Base-by-base conservation (phyloP, 495 filamentous ascomycete genomes). In the Xylaria longipes region DNA sequence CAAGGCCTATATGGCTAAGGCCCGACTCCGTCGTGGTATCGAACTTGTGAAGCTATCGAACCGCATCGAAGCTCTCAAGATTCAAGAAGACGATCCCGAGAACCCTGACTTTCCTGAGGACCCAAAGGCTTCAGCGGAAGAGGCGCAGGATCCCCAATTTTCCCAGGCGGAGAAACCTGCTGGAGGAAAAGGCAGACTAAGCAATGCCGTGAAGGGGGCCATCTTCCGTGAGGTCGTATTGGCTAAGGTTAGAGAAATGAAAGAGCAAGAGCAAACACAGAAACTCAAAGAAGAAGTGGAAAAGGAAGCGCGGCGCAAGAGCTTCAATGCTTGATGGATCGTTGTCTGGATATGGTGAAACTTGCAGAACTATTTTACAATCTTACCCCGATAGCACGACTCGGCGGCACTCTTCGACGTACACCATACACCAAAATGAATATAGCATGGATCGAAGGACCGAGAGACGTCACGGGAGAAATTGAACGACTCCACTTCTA, bases 141-240 rank as follows among this genome's bases (percentile, higher is more conserved):
- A 80, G 1, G 72, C 76, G 56, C 79, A 79, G 65, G 71, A 41
- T 14, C 70, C 71, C 52, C 71, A 71, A 2, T 76, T 78, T 54
- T 48, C 74, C 17, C 14, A 76, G 12, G 73, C 69, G 15, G 75
- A 75, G 33, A 71, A 72, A 25, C 46, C 54, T 8, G 78, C 76
- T n/a, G 25, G 57, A 29, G 87, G 89, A 74, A 92, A 92, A 81
- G 86, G 89, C 65, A 90, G 88, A 69, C 84, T 98, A 35, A 91
- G 89, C 72, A 92, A 89, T 74, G 83, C 92, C 75, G 94, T 94
- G 71, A 93, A 93, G 77, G 91, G 93, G 37, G 96, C 94, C 35
- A 98, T 98, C 77, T 98, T 99, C 88, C 88, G 93, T 70, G 96
- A 98, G 78, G 93, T 99, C n/a, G 97, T 98, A 1, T 85, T 99